These are phyloP conservation scores for Ustilago nuda DNA, from an alignment of 1,284 basidiomycete species.

Conservation along the genomic window DNA sequence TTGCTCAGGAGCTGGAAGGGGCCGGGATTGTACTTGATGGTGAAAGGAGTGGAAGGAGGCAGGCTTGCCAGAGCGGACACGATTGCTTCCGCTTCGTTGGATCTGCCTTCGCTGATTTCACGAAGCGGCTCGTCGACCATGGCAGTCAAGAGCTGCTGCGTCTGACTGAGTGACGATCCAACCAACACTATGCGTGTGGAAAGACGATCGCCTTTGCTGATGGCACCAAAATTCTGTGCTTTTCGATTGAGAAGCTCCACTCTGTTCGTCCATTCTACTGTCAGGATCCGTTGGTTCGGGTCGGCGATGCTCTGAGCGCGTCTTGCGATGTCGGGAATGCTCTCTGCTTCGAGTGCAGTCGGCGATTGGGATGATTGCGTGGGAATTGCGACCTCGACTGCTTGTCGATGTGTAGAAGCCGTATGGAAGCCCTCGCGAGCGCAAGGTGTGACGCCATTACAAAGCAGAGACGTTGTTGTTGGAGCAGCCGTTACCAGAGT, in stretches of 20 bases:
- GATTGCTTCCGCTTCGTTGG: constrained; percentile 18
- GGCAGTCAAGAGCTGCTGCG: constrained; percentile 27
- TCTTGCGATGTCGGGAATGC: constrained; percentile 13
- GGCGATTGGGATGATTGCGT: background rate
- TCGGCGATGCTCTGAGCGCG: constrained; percentile 23
- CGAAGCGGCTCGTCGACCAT: constrained; percentile 55
- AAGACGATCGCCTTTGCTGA: background rate
- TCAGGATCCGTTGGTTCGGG: constrained; percentile 8
- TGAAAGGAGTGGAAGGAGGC: constrained; percentile 13
- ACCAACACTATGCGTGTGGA: constrained; percentile 25
- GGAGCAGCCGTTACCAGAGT: background rate
- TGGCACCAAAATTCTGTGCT: background rate
- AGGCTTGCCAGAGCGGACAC: constrained; percentile 6
- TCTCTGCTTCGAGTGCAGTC: background rate
- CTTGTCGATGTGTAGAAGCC: constrained; percentile 3
- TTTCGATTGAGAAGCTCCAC: constrained; percentile 22
- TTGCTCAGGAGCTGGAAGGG: constrained; percentile 7
- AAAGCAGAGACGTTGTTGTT: background rate
- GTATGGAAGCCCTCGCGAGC: constrained; percentile 9
- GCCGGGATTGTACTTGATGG: constrained; percentile 35
- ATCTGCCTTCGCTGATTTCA: constrained; percentile 17
- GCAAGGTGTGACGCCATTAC: background rate
- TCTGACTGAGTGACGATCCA: constrained; percentile 41
- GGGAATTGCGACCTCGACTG: constrained; percentile 14
- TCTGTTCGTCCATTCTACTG: constrained; percentile 22